Evolutionary conservation across 2,329 filamentous ascomycete species (phyloP), one percentile per base, ranked within the genome.

Genomic region (Thermoascus crustaceus): DNA sequence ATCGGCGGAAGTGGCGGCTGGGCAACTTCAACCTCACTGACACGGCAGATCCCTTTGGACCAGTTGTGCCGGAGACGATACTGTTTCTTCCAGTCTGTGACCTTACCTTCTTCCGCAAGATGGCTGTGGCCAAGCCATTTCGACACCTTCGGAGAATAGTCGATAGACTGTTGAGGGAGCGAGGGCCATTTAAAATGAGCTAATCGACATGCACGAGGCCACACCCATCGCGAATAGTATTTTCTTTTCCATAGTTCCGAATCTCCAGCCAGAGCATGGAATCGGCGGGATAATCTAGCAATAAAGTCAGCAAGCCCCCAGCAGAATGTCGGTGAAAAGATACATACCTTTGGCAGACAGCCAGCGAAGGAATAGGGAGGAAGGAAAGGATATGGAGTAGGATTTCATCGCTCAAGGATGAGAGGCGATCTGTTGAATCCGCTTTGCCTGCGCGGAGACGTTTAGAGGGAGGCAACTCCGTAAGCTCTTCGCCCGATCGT

Each of bases 51-150:
- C 0, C 89, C 91, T 42, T 73, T 76, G 1, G 83, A 76, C 91
- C 91, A 96, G 62, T 96, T 96, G 55, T 94, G 83, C 30, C 85
- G 75, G 32, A 95, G 69, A 51, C 82, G 85, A 61, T 93, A 96
- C 50, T 91, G 83, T 42, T 76, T 74, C 66, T 93, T 94, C 88
- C 88, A 95, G 53, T 91, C 76, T 30, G 75, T 79, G 13, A 63
- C 52, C 4, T 54, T 58, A 8, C 68, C 68, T 39, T 63, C 61
- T 37, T 61, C 63, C 14, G 82, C 69, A 5, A 75, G 53, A 40
- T 73, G 68, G 23, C 72, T 66, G 42, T 82, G 75, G 33, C 78
- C 73, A 21, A 77, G 58, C 78, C 78, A 81, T 55, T 68, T 73
- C 8, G 75, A 73, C 6, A 72, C 52, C 36, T 67, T 73, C 3